Base-by-base conservation (phyloP, 768 basidiomycete genomes). In the Russula lepida region DNA sequence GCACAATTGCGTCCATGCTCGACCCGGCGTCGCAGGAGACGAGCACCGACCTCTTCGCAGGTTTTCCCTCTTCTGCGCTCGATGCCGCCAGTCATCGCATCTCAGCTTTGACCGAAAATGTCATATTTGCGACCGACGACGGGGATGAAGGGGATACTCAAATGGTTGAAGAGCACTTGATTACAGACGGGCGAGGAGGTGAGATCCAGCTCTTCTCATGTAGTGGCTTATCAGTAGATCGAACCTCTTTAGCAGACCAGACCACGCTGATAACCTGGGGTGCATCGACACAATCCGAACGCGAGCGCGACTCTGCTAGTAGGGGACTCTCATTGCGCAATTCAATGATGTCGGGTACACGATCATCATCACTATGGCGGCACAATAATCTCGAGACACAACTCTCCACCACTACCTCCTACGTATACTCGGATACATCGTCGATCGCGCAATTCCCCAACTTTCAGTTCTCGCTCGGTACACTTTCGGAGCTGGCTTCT, bases 381-480 rank as follows among this genome's bases (percentile, higher is more conserved):
- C 32, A 58, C 12, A 43, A 33, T 19, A 43, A 43, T 13, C 9
- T 44, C 47, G 66, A 61, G 23, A 64, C 59, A 8, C 47, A 70
- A 67, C 54, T 71, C 74, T 47, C 72, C 73, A 0, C 74, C 63
- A 19, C 41, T 1, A 43, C 43, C 43, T 44, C 43, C n/a, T 44
- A 44, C 11, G 43, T 21, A 44, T 82, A 82, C 68, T 87, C 86
- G 6, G 81, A 86, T 65, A 77, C 81, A 0, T 85, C 85, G 0
- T 89, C 88, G 19, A 86, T 92, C 64, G 82, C 78, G 9, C 79
- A 77, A 11, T 91, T 92, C 67, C 89, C 89, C 3, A 73, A 77
- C 8, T 92, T 89, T 67, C 83, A 86, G 63, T 89, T 92, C 72
- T 84, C 77, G 66, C 73, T 89, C 19, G 81, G 89, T 69, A 67